These are phyloP conservation scores for Wallacemonas sp. DNA, from an alignment of 208 protist genomes.

Conservation along the genomic window DNA sequence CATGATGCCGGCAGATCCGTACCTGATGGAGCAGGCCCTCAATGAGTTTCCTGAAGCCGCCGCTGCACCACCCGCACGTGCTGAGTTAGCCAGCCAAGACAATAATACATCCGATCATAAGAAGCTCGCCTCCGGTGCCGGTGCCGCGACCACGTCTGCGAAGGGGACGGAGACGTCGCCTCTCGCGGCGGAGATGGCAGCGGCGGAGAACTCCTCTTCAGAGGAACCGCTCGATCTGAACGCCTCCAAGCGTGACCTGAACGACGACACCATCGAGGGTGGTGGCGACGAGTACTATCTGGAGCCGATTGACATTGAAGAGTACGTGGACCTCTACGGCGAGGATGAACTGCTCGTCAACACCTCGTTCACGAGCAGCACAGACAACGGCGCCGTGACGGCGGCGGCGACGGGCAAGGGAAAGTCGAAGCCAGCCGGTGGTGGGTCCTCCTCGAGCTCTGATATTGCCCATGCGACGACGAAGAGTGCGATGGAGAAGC, in stretches of 20 bases:
- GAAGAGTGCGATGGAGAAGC: no score
- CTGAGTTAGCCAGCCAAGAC: no score
- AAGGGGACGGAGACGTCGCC: conserved; percentile 19
- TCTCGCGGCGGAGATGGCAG: conserved; percentile 7
- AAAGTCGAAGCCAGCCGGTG: no score
- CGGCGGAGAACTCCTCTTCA: neutral
- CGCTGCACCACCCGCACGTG: neutral
- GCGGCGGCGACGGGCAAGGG: neutral
- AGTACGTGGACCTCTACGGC: conserved; percentile 28
- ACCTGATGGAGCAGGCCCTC: conserved; percentile 25
- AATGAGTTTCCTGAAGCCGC: conserved; percentile 1
- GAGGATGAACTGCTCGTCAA: conserved; percentile 29
- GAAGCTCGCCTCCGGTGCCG: no score
- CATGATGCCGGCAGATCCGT: conserved; percentile 20
- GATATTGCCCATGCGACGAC: no score
- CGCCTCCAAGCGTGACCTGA: conserved; percentile 3
- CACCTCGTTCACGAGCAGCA: conserved; percentile 35
- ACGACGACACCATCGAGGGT: conserved; percentile 6
- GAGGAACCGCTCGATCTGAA: conserved; percentile 2
- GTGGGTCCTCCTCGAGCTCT: no score
- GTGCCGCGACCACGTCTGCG: no score
- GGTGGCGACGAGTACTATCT: conserved; percentile 48
- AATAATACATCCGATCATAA: no score
- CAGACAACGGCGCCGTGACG: conserved; percentile 11
- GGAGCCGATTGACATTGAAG: conserved; percentile 39